Percentiles rank a stretch among this genome's conserved stretches.
Evolutionary conservation across 257 asterid genomes (phyloP).

Genomic region (Buddleja alternifolia): DNA sequence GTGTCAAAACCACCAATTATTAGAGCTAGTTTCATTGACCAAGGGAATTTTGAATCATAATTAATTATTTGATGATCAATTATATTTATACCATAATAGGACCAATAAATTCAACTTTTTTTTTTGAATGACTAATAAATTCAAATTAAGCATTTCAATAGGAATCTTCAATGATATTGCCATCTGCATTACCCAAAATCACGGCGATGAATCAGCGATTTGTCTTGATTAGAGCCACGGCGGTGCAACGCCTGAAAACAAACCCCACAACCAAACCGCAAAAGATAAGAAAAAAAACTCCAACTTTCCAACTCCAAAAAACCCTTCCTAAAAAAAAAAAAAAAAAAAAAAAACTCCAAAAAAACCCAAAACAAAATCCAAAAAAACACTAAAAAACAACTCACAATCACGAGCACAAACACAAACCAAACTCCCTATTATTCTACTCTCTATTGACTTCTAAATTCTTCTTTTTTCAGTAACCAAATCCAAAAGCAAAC

Average conservation of each 20-base stretch:
- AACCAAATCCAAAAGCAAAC: constrained; percentile 42
- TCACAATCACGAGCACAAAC: constrained; percentile 41
- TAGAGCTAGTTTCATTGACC: no score
- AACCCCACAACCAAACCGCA: background rate
- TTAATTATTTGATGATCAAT: no score
- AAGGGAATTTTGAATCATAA: no score
- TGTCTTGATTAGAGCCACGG: constrained; percentile 27
- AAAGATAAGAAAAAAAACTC: background rate
- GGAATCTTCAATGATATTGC: constrained; percentile 11
- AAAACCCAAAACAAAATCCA: background rate
- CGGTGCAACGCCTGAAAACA: constrained; percentile 32
- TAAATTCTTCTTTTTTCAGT: constrained; percentile 31
- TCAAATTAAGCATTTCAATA: background rate
- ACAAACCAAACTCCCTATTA: constrained; percentile 18
- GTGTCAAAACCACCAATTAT: no score
- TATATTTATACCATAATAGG: no score
- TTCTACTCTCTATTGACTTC: constrained; percentile 25
- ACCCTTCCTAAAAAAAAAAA: background rate
- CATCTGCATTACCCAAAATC: constrained; percentile 37
- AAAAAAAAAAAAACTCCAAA: constrained; percentile 28
- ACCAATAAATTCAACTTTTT: no score
- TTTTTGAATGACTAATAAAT: no score
- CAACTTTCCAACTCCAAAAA: constrained; percentile 33
- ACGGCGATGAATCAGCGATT: constrained; percentile 39
- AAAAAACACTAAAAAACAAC: constrained; percentile 28